Conservation (phyloP, 2,329 filamentous ascomycete genomes). For the Seiridium unicorne region DNA sequence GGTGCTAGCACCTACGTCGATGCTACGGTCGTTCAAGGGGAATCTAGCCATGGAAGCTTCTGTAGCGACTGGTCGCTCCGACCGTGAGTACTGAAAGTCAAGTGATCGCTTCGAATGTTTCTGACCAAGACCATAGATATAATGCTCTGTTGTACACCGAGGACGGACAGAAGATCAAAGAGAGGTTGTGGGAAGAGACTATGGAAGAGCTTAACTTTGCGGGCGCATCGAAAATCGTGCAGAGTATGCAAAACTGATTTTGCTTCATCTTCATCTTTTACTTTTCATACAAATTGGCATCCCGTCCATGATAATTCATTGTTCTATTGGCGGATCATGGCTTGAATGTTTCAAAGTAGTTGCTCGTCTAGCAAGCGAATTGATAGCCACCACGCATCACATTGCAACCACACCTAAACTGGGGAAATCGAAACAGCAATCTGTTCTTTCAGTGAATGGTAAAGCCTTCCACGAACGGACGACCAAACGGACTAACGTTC, state of each 20-base stretch:
- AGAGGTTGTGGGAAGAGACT: constrained; percentile 26
- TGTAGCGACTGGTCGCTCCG: constrained; percentile 14
- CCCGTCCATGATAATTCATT: too few species aligned
- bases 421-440: too few species aligned
- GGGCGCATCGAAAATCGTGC: constrained; percentile 18
- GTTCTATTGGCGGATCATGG: too few species aligned
- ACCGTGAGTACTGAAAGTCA: constrained; percentile 7
- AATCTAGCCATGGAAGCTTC: constrained; percentile 14
- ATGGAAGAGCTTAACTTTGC: constrained; percentile 25
- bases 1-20: constrained; percentile 14
- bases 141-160: constrained; percentile 19
- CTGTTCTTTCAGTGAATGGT: too few species aligned
- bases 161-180: constrained; percentile 15
- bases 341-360: too few species aligned
- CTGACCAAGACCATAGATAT: constrained; percentile 13
- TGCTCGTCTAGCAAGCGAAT: too few species aligned
- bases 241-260: constrained; percentile 13
- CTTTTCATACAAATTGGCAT: too few species aligned
- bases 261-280: too few species aligned
- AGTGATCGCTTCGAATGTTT: not conserved
- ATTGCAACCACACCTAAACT: too few species aligned
- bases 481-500: too few species aligned
- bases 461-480: too few species aligned
- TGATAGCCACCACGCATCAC: too few species aligned
- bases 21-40: constrained; percentile 14